phyloP scores from a whole-genome alignment of 1,284 basidiomycete species.

The Neotropicomus parvogracilis region DNA sequence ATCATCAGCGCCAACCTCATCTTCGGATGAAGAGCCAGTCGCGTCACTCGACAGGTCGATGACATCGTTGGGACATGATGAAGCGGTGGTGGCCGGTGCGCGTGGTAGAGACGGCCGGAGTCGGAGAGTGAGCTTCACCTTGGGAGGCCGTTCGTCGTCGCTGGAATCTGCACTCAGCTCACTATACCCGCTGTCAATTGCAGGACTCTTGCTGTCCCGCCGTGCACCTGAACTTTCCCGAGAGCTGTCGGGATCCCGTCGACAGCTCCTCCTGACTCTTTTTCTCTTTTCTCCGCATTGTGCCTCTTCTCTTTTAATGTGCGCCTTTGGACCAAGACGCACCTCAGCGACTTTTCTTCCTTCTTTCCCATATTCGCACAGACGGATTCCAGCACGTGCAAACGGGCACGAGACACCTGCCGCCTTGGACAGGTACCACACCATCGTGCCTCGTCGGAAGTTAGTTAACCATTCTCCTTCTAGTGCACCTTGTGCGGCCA shows the following conservation, averaged over 20 bases:
- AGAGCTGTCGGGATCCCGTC: constrained; percentile 23
- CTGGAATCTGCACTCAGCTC: constrained; percentile 22
- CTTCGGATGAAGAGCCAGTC: constrained; percentile 32
- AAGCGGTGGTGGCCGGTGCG: constrained; percentile 17
- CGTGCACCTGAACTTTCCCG: constrained; percentile 8
- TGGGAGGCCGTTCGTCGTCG: constrained; percentile 52
- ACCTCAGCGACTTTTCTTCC: constrained; percentile 35
- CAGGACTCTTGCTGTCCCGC: constrained; percentile 22
- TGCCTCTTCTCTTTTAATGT: constrained; percentile 38
- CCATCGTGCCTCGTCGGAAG: constrained; percentile 70
- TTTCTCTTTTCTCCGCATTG: constrained; percentile 70
- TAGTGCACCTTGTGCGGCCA: neutral
- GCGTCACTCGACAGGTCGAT: constrained; percentile 43
- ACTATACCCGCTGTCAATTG: constrained; percentile 37
- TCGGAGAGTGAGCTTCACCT: constrained; percentile 64
- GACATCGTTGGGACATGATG: constrained; percentile 31
- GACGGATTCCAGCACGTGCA: constrained; percentile 60
- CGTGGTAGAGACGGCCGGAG: constrained; percentile 42
- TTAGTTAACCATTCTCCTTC: constrained; percentile 56
- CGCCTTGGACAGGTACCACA: constrained; percentile 73
- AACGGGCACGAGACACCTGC: constrained; percentile 74
- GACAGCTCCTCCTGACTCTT: constrained; percentile 51
- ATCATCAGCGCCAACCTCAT: constrained; percentile 23
- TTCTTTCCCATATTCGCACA: constrained; percentile 61
- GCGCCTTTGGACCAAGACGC: constrained; percentile 34